These are phyloP conservation scores for Colletotrichum musicola DNA, from an alignment of 2,329 filamentous ascomycete species.

Conservation along the genomic window DNA sequence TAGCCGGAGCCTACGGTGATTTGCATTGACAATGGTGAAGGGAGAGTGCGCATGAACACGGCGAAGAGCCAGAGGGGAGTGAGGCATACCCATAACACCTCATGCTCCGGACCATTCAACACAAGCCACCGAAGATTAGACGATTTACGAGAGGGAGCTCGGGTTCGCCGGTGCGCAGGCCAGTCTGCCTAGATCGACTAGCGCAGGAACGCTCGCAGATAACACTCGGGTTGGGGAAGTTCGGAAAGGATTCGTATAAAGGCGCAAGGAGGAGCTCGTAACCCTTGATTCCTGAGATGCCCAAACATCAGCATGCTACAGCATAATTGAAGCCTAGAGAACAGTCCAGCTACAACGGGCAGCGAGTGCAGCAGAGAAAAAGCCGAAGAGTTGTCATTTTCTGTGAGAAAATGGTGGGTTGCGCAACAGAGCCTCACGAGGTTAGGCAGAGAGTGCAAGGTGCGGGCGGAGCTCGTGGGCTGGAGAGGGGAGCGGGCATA, in stretches of 20 bases:
- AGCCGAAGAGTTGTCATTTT: neutral
- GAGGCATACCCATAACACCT: conserved; percentile 59
- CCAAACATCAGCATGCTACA: conserved; percentile 36
- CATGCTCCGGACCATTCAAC: conserved; percentile 41
- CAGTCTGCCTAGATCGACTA: neutral
- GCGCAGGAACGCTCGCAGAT: conserved; percentile 1
- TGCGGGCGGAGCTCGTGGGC: conserved; percentile 21
- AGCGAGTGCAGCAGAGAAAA: neutral
- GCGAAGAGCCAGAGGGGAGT: conserved; percentile 42
- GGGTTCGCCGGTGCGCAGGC: conserved; percentile 6
- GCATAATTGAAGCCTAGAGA: conserved; percentile 5
- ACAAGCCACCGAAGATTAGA: conserved; percentile 19
- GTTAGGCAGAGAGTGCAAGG: neutral
- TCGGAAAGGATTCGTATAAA: conserved; percentile 27
- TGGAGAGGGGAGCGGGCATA: conserved; percentile 37
- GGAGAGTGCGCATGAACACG: conserved; percentile 45
- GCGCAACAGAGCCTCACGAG: conserved; percentile 15
- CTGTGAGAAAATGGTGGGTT: conserved; percentile 8
- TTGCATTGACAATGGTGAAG: conserved; percentile 14
- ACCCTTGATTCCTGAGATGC: conserved; percentile 38
- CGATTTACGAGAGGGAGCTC: conserved; percentile 25
- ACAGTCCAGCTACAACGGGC: conserved; percentile 11
- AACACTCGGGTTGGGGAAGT: conserved; percentile 17
- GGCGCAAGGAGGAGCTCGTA: conserved; percentile 27
- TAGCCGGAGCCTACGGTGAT: neutral